These are phyloP conservation scores for Pythium biforme DNA, from an alignment of 352 stramenopile species.

Conservation along the genomic window DNA sequence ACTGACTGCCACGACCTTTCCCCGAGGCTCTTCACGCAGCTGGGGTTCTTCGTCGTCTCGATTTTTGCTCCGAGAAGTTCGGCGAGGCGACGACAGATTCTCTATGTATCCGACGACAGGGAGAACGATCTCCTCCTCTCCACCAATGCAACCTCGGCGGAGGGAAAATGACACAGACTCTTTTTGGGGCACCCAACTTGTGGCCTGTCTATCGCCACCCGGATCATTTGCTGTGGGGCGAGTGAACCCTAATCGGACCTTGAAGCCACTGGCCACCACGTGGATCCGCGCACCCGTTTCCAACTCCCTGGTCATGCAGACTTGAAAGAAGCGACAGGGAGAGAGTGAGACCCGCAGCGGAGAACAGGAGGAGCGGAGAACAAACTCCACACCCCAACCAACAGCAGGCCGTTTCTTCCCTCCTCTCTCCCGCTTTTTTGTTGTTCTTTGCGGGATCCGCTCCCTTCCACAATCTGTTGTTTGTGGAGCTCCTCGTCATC, in stretches of 20 bases:
- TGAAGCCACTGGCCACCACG: constrained; percentile 10
- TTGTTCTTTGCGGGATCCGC: not conserved
- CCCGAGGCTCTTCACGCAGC: constrained; percentile 14
- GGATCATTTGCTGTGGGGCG: constrained; percentile 11
- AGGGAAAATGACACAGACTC: constrained; percentile 2
- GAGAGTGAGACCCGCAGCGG: not conserved
- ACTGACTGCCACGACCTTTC: constrained; percentile 20
- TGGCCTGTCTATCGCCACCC: not conserved
- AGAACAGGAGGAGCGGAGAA: constrained; percentile 3
- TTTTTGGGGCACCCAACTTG: not conserved
- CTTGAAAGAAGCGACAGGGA: constrained; percentile 12
- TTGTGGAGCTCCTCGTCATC: not conserved
- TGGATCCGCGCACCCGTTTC: not conserved
- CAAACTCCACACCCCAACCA: not conserved
- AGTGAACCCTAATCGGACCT: constrained; percentile 21
- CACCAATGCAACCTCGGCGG: not conserved
- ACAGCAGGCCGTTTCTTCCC: not conserved
- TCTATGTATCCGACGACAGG: not conserved
- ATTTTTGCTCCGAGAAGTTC: not conserved
- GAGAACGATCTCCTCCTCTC: constrained; percentile 4
- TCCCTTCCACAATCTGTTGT: not conserved
- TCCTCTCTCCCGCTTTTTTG: not conserved
- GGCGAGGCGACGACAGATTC: constrained; percentile 1
- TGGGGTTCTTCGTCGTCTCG: constrained; percentile 1
- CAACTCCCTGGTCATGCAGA: constrained; percentile 3